Conservation (phyloP, 106 monocot species). For the Platanthera guangdongensis region DNA sequence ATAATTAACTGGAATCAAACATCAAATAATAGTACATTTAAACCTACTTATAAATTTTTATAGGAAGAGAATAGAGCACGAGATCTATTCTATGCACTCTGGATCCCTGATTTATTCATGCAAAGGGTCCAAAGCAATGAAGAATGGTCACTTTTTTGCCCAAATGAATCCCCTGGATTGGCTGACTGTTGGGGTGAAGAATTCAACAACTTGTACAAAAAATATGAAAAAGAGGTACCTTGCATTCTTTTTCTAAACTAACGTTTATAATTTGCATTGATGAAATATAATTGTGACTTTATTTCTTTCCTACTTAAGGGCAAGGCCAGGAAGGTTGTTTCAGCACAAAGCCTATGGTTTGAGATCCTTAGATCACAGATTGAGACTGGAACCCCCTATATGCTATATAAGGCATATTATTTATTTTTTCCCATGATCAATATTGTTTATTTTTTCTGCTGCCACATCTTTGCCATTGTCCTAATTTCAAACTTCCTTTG, state of each 20-base stretch:
- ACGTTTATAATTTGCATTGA: too few relatives aligned
- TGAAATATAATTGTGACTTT: conserved; percentile 3
- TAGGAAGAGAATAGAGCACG: conserved; percentile 90
- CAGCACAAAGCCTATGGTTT: conserved; percentile 39
- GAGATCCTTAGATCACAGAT: conserved; percentile 68
- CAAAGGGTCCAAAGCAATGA: conserved; percentile 9
- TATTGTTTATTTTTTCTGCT: not conserved
- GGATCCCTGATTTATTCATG: conserved; percentile 53
- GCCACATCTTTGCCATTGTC: not conserved
- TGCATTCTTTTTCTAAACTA: not conserved
- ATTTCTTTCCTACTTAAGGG: too few relatives aligned
- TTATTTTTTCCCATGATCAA: too few relatives aligned
- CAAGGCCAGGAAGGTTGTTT: too few relatives aligned
- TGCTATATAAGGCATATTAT: conserved; percentile 63
- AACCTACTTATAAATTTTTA: not conserved
- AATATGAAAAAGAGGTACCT: conserved; percentile 62
- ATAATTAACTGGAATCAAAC: too few relatives aligned
- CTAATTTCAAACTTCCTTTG: not conserved
- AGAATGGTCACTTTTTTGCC: conserved; percentile 14
- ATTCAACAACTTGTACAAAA: conserved; percentile 60
- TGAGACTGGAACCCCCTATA: conserved; percentile 82
- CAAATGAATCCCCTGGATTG: conserved; percentile 12
- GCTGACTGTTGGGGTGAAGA: conserved; percentile 63
- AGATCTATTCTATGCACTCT: conserved; percentile 81
- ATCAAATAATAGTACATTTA: too few relatives aligned